A percentile compares a stretch with the other conserved stretches of the same genome.
These are phyloP conservation scores for Agaricales sp. DNA, from an alignment of 1,284 basidiomycete genomes.

Conservation along the genomic window DNA sequence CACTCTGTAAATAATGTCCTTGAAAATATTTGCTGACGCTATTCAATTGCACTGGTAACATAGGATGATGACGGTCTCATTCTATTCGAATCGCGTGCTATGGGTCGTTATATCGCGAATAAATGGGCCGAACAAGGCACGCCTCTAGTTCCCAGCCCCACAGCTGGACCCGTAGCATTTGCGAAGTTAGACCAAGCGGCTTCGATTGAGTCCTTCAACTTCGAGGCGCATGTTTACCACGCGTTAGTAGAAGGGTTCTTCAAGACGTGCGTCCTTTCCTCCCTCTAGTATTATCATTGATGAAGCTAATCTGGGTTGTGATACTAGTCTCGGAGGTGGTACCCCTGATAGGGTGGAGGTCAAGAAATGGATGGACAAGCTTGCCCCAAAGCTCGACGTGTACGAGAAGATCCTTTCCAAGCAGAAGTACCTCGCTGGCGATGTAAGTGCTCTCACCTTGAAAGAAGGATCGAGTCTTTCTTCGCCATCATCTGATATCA, in stretches of 20 bases:
- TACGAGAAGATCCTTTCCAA: constrained; percentile 37
- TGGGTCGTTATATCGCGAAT: constrained; percentile 30
- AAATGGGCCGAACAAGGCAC: constrained; percentile 27
- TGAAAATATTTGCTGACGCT: no score
- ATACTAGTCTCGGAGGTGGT: no score
- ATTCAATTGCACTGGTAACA: no score
- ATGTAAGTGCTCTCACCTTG: constrained; percentile 21
- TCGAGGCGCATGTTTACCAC: constrained; percentile 2
- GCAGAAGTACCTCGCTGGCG: constrained; percentile 35
- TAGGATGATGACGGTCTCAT: constrained; percentile 28
- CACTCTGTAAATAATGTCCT: no score
- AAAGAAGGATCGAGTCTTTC: neutral
- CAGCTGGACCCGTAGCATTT: constrained; percentile 2
- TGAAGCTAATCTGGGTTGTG: no score
- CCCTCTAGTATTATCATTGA: no score
- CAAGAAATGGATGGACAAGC: constrained; percentile 13
- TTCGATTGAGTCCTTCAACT: constrained; percentile 5
- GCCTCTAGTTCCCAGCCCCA: constrained; percentile 7
- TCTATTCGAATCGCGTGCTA: constrained; percentile 41
- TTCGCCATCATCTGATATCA: neutral
- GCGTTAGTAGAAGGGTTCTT: constrained; percentile 5
- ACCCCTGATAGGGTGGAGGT: constrained; percentile 18
- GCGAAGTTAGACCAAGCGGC: constrained; percentile 7
- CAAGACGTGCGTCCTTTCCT: constrained; percentile 5
- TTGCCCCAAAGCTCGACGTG: constrained; percentile 26